A percentile compares a stretch with the other conserved stretches of the same genome.
Conservation (phyloP, 495 filamentous ascomycete species). For the Penicillium chermesinum region DNA sequence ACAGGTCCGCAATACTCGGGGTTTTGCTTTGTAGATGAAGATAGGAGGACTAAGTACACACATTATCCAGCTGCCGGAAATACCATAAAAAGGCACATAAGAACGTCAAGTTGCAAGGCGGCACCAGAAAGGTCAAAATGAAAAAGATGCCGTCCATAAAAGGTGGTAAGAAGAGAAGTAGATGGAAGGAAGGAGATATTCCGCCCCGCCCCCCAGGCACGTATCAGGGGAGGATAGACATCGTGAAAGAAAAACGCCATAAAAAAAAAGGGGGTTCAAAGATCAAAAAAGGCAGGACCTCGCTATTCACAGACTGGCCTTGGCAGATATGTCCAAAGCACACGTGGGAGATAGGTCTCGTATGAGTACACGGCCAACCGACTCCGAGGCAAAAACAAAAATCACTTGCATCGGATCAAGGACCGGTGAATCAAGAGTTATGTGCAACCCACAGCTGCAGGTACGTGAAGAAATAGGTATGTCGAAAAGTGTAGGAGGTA, state of each 20-base stretch:
- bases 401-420: slow-evolving; percentile 4
- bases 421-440: slow-evolving; percentile 21
- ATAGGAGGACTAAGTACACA: slow-evolving; percentile 42
- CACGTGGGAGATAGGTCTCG: background rate
- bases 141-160: slow-evolving; percentile 8
- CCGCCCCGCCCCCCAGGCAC: slow-evolving; percentile 43
- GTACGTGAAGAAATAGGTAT: slow-evolving; percentile 20
- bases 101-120: slow-evolving; percentile 25
- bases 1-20: slow-evolving; percentile 7
- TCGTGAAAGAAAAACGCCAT: slow-evolving; percentile 28
- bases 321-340: slow-evolving; percentile 6
- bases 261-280: slow-evolving; percentile 18
- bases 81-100: slow-evolving; percentile 29
- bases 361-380: background rate
- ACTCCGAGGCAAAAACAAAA: background rate
- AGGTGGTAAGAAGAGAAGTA: slow-evolving; percentile 16
- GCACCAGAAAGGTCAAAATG: slow-evolving; percentile 7
- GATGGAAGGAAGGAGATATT: slow-evolving; percentile 15
- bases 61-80: slow-evolving; percentile 40
- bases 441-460: slow-evolving; percentile 34
- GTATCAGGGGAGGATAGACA: slow-evolving; percentile 36
- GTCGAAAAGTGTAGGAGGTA: slow-evolving; percentile 18
- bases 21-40: slow-evolving; percentile 12
- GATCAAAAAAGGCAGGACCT: slow-evolving; percentile 24
- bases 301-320: slow-evolving; percentile 29